These are phyloP conservation scores for Auricularia auricula-judae DNA, from an alignment of 768 basidiomycete genomes.

Conservation along the genomic window DNA sequence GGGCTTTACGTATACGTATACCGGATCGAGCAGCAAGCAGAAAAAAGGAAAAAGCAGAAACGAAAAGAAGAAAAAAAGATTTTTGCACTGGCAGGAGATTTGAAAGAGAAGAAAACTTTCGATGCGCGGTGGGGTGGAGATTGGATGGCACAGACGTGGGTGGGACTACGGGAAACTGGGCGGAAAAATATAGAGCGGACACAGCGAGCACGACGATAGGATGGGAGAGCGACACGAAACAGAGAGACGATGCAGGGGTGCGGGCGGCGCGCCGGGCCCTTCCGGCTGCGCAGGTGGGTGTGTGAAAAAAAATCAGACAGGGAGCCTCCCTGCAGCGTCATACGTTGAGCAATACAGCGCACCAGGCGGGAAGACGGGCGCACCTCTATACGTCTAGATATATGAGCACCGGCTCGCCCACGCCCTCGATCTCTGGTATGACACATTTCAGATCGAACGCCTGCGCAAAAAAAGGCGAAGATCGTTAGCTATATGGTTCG, in stretches of 20 bases:
- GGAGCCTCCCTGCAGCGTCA: too few species aligned
- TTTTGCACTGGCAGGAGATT: not conserved
- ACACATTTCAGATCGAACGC: slow-evolving; percentile 98
- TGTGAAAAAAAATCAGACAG: not conserved
- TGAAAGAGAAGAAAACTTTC: not conserved
- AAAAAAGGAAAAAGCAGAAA: too few species aligned
- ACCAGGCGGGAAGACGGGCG: not conserved
- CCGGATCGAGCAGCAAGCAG: too few species aligned
- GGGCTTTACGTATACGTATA: too few species aligned
- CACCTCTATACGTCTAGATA: slow-evolving; percentile 66
- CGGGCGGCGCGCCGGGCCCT: not conserved
- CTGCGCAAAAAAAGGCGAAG: slow-evolving; percentile 2
- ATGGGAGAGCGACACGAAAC: not conserved
- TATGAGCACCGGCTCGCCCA: slow-evolving; percentile 90
- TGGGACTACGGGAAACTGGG: not conserved
- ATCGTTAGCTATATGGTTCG: not conserved
- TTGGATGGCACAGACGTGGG: not conserved
- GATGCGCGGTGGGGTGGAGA: not conserved
- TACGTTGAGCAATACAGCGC: too few species aligned
- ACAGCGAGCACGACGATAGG: not conserved
- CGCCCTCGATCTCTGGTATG: slow-evolving; percentile 94
- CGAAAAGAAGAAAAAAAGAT: too few species aligned
- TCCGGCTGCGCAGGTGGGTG: not conserved
- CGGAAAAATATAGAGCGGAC: not conserved
- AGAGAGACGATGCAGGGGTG: not conserved